Evolutionary conservation across 148 eudicot genomes (phyloP), one percentile per base, ranked within the genome.

Genomic region (Nepenthes mirabilis): DNA sequence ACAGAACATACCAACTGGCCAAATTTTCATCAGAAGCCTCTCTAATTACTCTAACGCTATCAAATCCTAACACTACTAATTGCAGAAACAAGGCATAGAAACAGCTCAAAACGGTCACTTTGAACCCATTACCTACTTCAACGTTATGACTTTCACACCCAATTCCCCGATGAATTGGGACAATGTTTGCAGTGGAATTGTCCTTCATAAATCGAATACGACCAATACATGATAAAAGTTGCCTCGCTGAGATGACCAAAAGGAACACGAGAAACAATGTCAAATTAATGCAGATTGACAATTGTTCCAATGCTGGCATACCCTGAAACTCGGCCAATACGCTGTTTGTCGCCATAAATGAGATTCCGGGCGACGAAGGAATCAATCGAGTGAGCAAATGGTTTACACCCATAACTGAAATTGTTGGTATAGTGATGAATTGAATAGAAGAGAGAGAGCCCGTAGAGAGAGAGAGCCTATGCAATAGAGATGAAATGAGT

Each of bases 41-140:
- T 63, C 68, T 80, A 53, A 85, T 66, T 37, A 79, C 64, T 48
- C 77, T 53, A 50, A 91, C 74, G 37, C 79, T 75, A 82, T 91
- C 88, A 77, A 79, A 83, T 52, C 86, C 88, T 61, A 91, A 59
- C 59, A 85, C 83, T 61, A 86, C 65, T 53, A 82, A 69, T 56
- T 85, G 84, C 60, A 78, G 72, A 55, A 91, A 66, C 78, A 88
- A 74, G 63, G 83, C 79, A 77, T 82, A 88, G 63, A 85, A 83
- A 76, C 98, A 88, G 76, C 98, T 76, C 70, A 77, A 74, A 2
- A 83, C 61, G 58, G 82, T 70, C 55, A 90, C 77, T 61, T 80
- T 88, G 43, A 76, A 88, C 37, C 76, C 66, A 36, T 36, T 65
- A 62, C 85, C 80, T 59, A 88, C 75, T 70, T 73, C 82, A 40